Percentiles rank a stretch among this genome's conserved stretches.
These are phyloP conservation scores for Phylloboletellus chloephorus DNA, from an alignment of 1,284 basidiomycete species.

Conservation along the genomic window DNA sequence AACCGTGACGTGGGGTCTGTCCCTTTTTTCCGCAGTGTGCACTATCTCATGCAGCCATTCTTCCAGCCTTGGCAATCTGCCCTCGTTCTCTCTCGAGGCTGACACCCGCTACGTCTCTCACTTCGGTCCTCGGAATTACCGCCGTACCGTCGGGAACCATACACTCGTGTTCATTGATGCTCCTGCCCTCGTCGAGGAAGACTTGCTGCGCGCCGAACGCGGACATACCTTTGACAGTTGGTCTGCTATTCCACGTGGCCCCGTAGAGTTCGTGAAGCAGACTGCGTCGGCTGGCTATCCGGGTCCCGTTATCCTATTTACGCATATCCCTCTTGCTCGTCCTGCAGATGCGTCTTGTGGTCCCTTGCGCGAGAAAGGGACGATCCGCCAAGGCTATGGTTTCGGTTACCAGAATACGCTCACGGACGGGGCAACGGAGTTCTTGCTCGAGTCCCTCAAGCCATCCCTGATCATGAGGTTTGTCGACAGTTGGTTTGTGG, in stretches of 20 bases:
- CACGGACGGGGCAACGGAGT: slow-evolving; percentile 65
- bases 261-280: slow-evolving; percentile 67
- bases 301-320: slow-evolving; percentile 63
- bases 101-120: slow-evolving; percentile 47
- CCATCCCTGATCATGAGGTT: slow-evolving; percentile 73
- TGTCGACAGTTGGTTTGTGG: slow-evolving; percentile 17
- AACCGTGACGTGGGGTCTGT: slow-evolving; percentile 79
- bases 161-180: slow-evolving; percentile 68
- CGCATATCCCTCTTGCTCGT: slow-evolving; percentile 78
- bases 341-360: slow-evolving; percentile 70
- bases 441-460: slow-evolving; percentile 60
- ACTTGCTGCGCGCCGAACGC: slow-evolving; percentile 59
- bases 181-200: slow-evolving; percentile 70
- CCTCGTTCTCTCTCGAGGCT: slow-evolving; percentile 47
- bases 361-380: slow-evolving; percentile 64
- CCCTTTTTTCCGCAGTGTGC: neutral
- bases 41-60: slow-evolving; percentile 6
- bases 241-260: slow-evolving; percentile 54
- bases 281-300: slow-evolving; percentile 37
- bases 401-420: slow-evolving; percentile 81
- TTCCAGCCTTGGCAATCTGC: slow-evolving; percentile 45
- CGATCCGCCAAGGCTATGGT: slow-evolving; percentile 70
- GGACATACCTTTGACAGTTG: slow-evolving; percentile 52
- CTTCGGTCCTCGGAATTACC: slow-evolving; percentile 55
- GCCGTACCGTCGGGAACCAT: slow-evolving; percentile 55